Evolutionary conservation across 2,329 filamentous ascomycete genomes (phyloP).

Genomic region (Trichoderma sp.): DNA sequence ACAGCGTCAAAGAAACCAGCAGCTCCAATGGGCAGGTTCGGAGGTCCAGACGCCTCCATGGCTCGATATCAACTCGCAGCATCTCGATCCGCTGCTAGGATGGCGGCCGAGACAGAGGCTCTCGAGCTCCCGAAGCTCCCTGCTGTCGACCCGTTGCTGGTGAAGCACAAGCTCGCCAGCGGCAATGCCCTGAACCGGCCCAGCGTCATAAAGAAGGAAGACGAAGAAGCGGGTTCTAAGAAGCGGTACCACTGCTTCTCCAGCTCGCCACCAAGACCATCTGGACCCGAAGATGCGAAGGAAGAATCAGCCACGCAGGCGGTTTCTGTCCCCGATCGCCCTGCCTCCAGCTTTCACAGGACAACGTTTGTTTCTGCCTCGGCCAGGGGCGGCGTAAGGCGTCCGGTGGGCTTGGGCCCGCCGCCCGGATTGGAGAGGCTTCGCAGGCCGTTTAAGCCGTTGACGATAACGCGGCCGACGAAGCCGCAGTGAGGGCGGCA

Average conservation of each 20-base stretch:
- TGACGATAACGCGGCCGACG: conserved; percentile 48
- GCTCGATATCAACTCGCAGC: conserved; percentile 29
- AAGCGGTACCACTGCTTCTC: conserved; percentile 57
- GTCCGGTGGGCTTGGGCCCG: conserved; percentile 44
- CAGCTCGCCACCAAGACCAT: conserved; percentile 49
- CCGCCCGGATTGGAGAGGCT: conserved; percentile 50
- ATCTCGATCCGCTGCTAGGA: conserved; percentile 24
- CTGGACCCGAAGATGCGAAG: conserved; percentile 24
- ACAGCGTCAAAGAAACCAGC: conserved; percentile 20
- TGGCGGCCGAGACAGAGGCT: conserved; percentile 3
- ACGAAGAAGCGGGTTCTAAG: conserved; percentile 27
- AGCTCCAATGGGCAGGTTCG: conserved; percentile 18
- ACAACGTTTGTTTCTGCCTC: conserved; percentile 47
- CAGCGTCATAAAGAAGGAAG: conserved; percentile 26
- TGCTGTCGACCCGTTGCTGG: conserved; percentile 31
- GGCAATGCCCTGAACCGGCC: conserved; percentile 37
- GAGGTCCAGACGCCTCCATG: conserved; percentile 22
- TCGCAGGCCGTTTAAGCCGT: conserved; percentile 54
- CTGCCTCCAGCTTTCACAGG: conserved; percentile 46
- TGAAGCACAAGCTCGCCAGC: conserved; percentile 42
- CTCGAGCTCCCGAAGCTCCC: conserved; percentile 20
- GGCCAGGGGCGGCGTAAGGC: conserved; percentile 38
- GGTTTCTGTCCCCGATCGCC: conserved; percentile 31
- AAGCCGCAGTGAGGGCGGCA: conserved; percentile 20
- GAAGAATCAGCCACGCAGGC: conserved; percentile 24